phyloP scores from a whole-genome alignment of 1,139 yeast genomes.

The Taphrina sp. region DNA sequence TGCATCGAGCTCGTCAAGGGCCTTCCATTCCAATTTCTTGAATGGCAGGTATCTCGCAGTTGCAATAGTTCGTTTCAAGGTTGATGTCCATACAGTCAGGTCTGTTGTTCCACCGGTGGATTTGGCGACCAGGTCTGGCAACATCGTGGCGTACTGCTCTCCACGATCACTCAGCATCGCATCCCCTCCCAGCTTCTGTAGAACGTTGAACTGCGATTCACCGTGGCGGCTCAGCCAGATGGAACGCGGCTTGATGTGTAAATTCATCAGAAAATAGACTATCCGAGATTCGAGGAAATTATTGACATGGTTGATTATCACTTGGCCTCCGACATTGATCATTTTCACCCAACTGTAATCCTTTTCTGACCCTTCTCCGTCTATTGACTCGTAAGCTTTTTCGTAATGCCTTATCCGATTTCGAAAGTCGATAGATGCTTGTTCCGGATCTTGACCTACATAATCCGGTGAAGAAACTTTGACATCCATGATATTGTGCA shows the following conservation, averaged over 20 bases:
- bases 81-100: conserved; percentile 94
- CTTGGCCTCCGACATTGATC: conserved; percentile 82
- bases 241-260: conserved; percentile 86
- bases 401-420: conserved; percentile 73
- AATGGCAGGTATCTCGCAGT: conserved; percentile 83
- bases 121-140: conserved; percentile 72
- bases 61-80: conserved; percentile 86
- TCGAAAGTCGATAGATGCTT: conserved; percentile 69
- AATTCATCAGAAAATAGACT: conserved; percentile 91
- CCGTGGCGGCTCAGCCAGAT: conserved; percentile 96
- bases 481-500: conserved; percentile 78
- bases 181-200: conserved; percentile 96
- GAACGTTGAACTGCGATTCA: conserved; percentile 84
- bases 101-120: conserved; percentile 69
- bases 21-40: conserved; percentile 89
- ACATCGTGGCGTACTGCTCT: conserved; percentile 73
- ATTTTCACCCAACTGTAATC: conserved; percentile 80
- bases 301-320: conserved; percentile 80
- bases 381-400: conserved; percentile 70
- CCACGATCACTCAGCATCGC: conserved; percentile 85
- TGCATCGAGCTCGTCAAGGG: conserved; percentile 93
- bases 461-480: conserved; percentile 88
- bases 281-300: conserved; percentile 88
- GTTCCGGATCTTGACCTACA: conserved; percentile 64
- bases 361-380: conserved; percentile 50